Conservation (phyloP, 768 basidiomycete species). For the Boletus eberwhitei region DNA sequence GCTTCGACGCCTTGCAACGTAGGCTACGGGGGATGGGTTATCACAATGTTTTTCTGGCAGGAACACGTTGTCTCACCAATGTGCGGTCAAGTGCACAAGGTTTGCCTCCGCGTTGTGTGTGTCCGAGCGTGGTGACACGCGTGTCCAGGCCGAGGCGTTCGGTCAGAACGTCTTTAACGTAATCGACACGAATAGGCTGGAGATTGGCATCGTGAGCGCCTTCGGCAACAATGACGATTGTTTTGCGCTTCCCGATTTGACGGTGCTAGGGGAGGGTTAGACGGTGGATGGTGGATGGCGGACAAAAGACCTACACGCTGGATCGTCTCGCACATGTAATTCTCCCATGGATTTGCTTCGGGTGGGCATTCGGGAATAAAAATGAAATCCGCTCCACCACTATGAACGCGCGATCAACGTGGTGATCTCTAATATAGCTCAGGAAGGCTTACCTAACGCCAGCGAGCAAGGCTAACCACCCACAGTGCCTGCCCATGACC, state of each 20-base stretch:
- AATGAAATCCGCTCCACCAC: slow-evolving; percentile 92
- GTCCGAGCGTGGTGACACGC: slow-evolving; percentile 93
- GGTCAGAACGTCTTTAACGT: slow-evolving; percentile 86
- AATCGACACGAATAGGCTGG: slow-evolving; percentile 87
- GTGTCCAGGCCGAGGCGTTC: slow-evolving; percentile 91
- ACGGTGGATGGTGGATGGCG: neutral
- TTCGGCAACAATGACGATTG: slow-evolving; percentile 97
- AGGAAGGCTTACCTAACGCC: slow-evolving; percentile 68
- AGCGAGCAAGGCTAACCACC: slow-evolving; percentile 95
- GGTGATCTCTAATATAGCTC: neutral
- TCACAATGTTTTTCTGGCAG: neutral
- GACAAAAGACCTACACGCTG: slow-evolving; percentile 53
- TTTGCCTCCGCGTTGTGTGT: slow-evolving; percentile 92
- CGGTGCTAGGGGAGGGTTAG: slow-evolving; percentile 62
- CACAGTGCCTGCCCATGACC: slow-evolving; percentile 99
- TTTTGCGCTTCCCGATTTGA: slow-evolving; percentile 90
- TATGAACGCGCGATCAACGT: slow-evolving; percentile 28
- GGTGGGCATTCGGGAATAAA: slow-evolving; percentile 97
- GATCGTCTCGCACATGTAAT: slow-evolving; percentile 85
- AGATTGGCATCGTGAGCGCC: slow-evolving; percentile 87
- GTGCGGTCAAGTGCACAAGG: slow-evolving; percentile 94
- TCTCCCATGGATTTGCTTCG: slow-evolving; percentile 75
- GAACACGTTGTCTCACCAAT: slow-evolving; percentile 50
- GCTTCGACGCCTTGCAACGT: slow-evolving; percentile 96
- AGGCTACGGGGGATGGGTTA: slow-evolving; percentile 50